Evolutionary conservation across 305 asterid genomes (phyloP).

Genomic region (Fraxinus angustifolia): DNA sequence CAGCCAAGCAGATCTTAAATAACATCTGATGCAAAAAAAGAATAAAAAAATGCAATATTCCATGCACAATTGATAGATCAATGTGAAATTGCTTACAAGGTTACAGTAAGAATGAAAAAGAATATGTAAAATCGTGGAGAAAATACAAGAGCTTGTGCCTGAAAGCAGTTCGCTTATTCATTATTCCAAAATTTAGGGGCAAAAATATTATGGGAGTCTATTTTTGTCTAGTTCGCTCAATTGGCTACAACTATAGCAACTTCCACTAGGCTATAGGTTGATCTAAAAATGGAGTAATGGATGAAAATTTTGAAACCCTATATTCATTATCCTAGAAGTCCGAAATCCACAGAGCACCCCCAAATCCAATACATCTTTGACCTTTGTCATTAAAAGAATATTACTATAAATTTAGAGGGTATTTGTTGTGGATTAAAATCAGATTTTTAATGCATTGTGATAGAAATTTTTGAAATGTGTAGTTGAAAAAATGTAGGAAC

Average conservation of each 20-base stretch:
- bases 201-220: not conserved
- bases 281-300: not conserved
- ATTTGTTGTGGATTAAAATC: too few species aligned
- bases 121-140: not conserved
- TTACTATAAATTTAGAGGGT: not conserved
- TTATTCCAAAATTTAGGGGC: not conserved
- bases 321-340: not conserved
- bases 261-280: not conserved
- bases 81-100: not conserved
- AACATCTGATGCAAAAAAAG: not conserved
- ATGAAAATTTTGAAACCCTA: not conserved
- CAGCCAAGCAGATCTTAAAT: not conserved
- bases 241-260: not conserved
- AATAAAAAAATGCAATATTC: not conserved
- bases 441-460: too few species aligned
- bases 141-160: not conserved
- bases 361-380: not conserved
- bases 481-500: too few species aligned
- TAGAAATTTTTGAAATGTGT: too few species aligned
- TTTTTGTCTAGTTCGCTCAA: not conserved
- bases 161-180: not conserved
- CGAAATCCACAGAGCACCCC: not conserved
- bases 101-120: not conserved
- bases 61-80: not conserved
- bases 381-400: not conserved